Evolutionary conservation across 2,329 filamentous ascomycete species (phyloP).

Genomic region (Sporothrix brasiliensis): DNA sequence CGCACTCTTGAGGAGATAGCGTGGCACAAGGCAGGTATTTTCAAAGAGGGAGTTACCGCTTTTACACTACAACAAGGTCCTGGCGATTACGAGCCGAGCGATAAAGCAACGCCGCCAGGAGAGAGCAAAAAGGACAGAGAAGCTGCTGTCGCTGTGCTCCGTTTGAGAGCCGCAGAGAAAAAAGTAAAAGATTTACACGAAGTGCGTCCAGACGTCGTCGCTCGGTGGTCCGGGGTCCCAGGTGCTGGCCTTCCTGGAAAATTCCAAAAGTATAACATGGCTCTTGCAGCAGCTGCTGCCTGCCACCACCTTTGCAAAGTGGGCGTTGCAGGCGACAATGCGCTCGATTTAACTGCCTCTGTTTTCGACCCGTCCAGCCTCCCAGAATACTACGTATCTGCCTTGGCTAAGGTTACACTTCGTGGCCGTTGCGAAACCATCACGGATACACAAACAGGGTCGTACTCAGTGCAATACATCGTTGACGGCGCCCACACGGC

Average conservation of each 20-base stretch:
- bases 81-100: not conserved
- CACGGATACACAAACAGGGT: slow-evolving; percentile 50
- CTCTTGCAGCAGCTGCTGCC: slow-evolving; percentile 45
- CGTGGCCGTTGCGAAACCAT: slow-evolving; percentile 73
- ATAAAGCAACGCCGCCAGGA: not conserved
- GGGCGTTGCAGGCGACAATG: not conserved
- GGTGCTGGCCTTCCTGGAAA: slow-evolving; percentile 45
- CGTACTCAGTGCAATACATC: slow-evolving; percentile 73
- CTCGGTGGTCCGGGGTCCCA: slow-evolving; percentile 53
- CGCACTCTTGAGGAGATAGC: slow-evolving; percentile 66
- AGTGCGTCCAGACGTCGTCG: slow-evolving; percentile 52
- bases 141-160: slow-evolving; percentile 57
- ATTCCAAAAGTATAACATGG: slow-evolving; percentile 64
- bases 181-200: slow-evolving; percentile 50
- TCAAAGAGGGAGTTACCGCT: slow-evolving; percentile 62
- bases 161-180: slow-evolving; percentile 58
- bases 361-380: slow-evolving; percentile 54
- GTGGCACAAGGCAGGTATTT: slow-evolving; percentile 74
- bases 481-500: slow-evolving; percentile 92
- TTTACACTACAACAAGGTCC: slow-evolving; percentile 53
- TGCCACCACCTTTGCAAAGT: slow-evolving; percentile 35
- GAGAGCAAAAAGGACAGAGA: slow-evolving; percentile 37
- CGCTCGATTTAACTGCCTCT: slow-evolving; percentile 37
- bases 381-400: slow-evolving; percentile 49
- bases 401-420: slow-evolving; percentile 74